phyloP scores from a whole-genome alignment of 345 rosid species.

The Citropsis articulata region DNA sequence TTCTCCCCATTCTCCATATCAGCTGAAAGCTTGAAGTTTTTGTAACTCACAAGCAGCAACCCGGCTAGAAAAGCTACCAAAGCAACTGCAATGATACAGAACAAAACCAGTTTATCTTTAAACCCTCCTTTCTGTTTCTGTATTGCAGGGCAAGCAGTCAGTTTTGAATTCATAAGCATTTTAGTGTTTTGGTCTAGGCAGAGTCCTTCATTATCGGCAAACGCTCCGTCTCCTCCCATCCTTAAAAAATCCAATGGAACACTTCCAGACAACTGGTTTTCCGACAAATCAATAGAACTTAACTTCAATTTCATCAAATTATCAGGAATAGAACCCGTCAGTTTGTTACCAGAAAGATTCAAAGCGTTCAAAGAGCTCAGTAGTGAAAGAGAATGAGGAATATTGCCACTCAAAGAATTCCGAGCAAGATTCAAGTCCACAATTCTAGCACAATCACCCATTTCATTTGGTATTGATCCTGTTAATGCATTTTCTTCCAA shows the following conservation, averaged over 20 bases:
- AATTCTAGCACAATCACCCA: constrained; percentile 48
- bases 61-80: constrained; percentile 42
- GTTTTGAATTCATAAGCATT: constrained; percentile 12
- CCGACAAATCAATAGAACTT: constrained; percentile 74
- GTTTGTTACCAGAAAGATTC: constrained; percentile 68
- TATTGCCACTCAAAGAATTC: constrained; percentile 57
- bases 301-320: constrained; percentile 57
- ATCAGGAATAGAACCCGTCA: constrained; percentile 58
- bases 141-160: constrained; percentile 41
- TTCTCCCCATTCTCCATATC: constrained; percentile 24
- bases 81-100: constrained; percentile 43
- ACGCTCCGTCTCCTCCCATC: constrained; percentile 64
- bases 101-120: constrained; percentile 31
- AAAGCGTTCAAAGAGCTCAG: constrained; percentile 64
- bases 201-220: constrained; percentile 50
- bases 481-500: constrained; percentile 61
- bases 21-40: constrained; percentile 41
- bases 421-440: constrained; percentile 78
- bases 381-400: constrained; percentile 42
- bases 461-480: constrained; percentile 54
- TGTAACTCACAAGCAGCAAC: constrained; percentile 47
- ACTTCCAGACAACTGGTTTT: constrained; percentile 59
- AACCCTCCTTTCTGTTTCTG: constrained; percentile 25
- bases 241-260: constrained; percentile 59
- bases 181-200: constrained; percentile 47